phyloP scores from a whole-genome alignment of 148 eudicot genomes.

The Camellia granthamiana region DNA sequence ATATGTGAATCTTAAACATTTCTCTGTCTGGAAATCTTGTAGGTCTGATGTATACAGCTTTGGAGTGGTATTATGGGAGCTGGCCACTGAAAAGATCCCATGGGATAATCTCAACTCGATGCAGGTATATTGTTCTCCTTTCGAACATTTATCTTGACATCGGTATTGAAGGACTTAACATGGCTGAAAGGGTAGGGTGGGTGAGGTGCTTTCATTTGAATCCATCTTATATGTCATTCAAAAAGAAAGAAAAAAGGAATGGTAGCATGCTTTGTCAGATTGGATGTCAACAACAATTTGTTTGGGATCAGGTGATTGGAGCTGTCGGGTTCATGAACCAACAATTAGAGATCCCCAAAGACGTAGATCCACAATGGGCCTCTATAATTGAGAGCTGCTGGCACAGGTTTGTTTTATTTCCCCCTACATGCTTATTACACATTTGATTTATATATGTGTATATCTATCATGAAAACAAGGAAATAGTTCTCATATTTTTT shows the following conservation, averaged over 20 bases:
- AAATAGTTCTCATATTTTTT: background rate
- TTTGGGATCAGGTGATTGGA: slow-evolving; percentile 68
- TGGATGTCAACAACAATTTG: background rate
- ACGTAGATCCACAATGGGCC: slow-evolving; percentile 73
- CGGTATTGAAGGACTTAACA: background rate
- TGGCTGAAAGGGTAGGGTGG: background rate
- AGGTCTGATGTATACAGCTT: slow-evolving; percentile 96
- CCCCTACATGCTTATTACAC: background rate
- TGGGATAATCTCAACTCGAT: slow-evolving; percentile 96
- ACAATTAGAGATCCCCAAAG: slow-evolving; percentile 75
- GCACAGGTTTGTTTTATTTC: slow-evolving; percentile 42
- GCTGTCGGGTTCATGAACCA: slow-evolving; percentile 96
- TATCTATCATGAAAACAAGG: background rate
- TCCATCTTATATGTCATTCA: background rate
- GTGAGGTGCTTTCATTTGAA: background rate
- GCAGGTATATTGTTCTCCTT: slow-evolving; percentile 58
- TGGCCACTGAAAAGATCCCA: slow-evolving; percentile 85
- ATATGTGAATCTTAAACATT: background rate
- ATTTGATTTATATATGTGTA: background rate
- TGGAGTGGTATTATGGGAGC: slow-evolving; percentile 95
- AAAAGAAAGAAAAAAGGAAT: background rate
- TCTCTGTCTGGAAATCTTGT: slow-evolving; percentile 17
- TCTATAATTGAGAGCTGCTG: slow-evolving; percentile 82
- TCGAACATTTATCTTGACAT: background rate
- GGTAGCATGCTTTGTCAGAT: background rate